These are phyloP conservation scores for Trichoderma gamsii DNA, from an alignment of 495 filamentous ascomycete genomes.

Conservation along the genomic window DNA sequence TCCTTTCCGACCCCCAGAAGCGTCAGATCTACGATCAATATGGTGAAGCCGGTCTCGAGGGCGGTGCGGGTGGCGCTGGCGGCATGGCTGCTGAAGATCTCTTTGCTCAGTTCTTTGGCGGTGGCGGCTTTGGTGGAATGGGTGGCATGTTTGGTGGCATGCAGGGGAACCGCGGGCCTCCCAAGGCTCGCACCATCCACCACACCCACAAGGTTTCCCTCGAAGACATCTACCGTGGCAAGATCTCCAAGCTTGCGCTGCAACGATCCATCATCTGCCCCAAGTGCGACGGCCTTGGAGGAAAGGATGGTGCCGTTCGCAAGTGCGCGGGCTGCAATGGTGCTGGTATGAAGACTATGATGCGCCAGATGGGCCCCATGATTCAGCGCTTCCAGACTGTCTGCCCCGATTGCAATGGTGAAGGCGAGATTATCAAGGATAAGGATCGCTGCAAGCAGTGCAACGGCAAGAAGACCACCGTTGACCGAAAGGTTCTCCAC, in stretches of 20 bases:
- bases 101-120: conserved; percentile 80
- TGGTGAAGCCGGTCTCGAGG: conserved; percentile 92
- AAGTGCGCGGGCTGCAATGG: conserved; percentile 87
- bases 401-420: conserved; percentile 95
- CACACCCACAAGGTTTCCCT: conserved; percentile 97
- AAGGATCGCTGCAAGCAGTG: conserved; percentile 95
- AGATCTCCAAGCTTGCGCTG: conserved; percentile 92
- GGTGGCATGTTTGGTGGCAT: conserved; percentile 78
- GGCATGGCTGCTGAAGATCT: conserved; percentile 98
- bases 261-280: conserved; percentile 97
- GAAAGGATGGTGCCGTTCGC: conserved; percentile 94
- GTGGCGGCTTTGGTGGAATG: conserved; percentile 73
- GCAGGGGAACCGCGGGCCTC: conserved; percentile 72
- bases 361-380: conserved; percentile 99
- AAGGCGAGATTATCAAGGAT: conserved; percentile 92
- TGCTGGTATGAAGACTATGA: conserved; percentile 98
- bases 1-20: conserved; percentile 86
- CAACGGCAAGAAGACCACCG: conserved; percentile 91
- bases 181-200: conserved; percentile 92
- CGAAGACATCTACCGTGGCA: conserved; percentile 96
- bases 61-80: conserved; percentile 71
- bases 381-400: conserved; percentile 99
- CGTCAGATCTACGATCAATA: conserved; percentile 90
- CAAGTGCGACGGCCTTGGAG: conserved; percentile 90
- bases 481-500: conserved; percentile 96